Evolutionary conservation across 495 filamentous ascomycete species (phyloP).

Genomic region (Penicilliopsis zonata): DNA sequence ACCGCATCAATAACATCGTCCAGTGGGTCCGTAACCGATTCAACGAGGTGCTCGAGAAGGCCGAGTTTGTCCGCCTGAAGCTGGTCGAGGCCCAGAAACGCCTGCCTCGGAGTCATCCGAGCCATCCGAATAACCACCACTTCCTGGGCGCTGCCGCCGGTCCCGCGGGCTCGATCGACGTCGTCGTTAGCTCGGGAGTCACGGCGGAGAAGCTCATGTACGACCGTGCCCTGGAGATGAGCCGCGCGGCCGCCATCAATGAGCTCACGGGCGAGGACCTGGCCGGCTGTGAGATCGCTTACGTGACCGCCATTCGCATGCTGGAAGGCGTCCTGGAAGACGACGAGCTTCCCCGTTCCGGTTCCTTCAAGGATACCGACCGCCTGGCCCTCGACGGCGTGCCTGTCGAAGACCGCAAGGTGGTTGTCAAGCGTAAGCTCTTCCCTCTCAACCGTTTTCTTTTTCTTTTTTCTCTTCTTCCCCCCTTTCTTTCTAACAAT

Average conservation of each 20-base stretch:
- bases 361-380: conserved; percentile 17
- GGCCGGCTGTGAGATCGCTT: conserved; percentile 79
- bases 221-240: conserved; percentile 94
- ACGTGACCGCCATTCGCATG: conserved; percentile 84
- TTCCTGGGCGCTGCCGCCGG: conserved; percentile 31
- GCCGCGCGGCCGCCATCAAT: conserved; percentile 82
- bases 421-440: conserved; percentile 56
- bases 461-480: conserved; percentile 1
- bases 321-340: conserved; percentile 86
- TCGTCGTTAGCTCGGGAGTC: conserved; percentile 59
- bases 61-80: conserved; percentile 78
- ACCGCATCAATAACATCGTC: conserved; percentile 80
- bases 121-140: conserved; percentile 67
- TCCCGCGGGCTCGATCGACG: conserved; percentile 47
- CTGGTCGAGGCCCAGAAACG: conserved; percentile 76
- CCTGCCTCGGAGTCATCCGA: conserved; percentile 73
- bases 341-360: conserved; percentile 46
- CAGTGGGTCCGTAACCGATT: conserved; percentile 91
- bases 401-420: conserved; percentile 59
- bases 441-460: background rate
- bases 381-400: conserved; percentile 42
- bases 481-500: background rate
- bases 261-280: conserved; percentile 90
- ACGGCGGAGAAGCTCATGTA: conserved; percentile 98
- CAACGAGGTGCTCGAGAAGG: conserved; percentile 93